Base-by-base conservation (phyloP, 2,329 filamentous ascomycete species). In the Ascocoryne sarcoides region DNA sequence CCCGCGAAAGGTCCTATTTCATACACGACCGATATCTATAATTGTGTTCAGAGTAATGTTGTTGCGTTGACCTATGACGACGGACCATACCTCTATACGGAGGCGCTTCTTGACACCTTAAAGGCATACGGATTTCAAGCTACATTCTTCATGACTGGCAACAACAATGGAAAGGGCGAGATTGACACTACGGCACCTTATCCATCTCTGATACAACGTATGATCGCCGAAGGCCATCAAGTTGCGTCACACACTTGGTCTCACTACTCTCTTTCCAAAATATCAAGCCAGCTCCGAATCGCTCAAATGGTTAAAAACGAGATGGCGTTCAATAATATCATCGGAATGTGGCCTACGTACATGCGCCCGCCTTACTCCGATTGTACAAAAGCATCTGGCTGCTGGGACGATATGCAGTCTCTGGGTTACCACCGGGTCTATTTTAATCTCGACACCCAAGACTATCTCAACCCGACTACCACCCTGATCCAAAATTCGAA, bases 11-110 rank as follows among this genome's bases (percentile, higher is more conserved):
- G 77, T n/a, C 60, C 49, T 2, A 62, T 80, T 4, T 60, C 63
- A 0, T 79, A 80, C 39, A 76, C 75, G 12, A 65, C 70, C 33
- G 70, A 70, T 21, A 73, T 82, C 45, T 74, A 73, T 49, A 61
- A 66, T 46, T 78, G 73, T 46, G 62, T 62, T 14, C 63, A 66
- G 16, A 64, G 68, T 2, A 74, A 75, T 36, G 73, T 73, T 3
- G 68, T 84, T 46, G 79, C 79, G 14, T 57, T 84, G 40, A 82
- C 79, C 1, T 82, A 72, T 50, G 78, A 82, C 49, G 79, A 82
- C 51, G 78, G 78, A 2, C 79, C 78, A 10, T 72, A 70, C 47
- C 57, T 66, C 18, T 79, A 75, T 58, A 82, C 77, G 1, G 57
- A 61, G 28, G 69, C 76, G 40, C 65, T 83, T 9, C 65, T 83